Conservation (phyloP, 1,284 basidiomycete genomes). For the Boletus sp. region DNA sequence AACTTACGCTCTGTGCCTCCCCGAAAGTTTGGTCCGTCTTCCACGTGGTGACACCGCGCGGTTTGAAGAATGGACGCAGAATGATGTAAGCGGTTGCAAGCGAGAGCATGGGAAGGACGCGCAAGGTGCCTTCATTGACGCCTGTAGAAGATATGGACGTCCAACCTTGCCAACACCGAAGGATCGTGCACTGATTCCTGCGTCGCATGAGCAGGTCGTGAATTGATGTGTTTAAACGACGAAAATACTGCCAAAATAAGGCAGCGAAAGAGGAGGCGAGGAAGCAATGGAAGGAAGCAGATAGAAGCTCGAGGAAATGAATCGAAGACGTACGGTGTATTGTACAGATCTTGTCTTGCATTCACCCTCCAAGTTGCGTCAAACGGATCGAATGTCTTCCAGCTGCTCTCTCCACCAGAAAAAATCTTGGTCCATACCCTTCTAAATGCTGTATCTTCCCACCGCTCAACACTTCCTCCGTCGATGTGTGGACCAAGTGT, state of each 20-base stretch:
- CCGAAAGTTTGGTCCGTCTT: background rate
- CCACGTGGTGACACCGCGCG: constrained; percentile 3
- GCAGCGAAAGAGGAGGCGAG: background rate
- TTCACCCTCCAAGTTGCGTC: constrained; percentile 50
- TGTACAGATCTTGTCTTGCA: constrained; percentile 59
- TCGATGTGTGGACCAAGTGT: constrained; percentile 74
- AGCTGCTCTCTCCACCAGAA: constrained; percentile 40
- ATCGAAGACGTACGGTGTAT: constrained; percentile 41
- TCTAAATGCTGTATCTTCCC: constrained; percentile 72
- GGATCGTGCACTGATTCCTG: constrained; percentile 68
- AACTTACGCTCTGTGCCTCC: background rate
- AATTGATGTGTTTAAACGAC: background rate
- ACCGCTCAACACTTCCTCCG: constrained; percentile 72
- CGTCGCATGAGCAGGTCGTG: background rate
- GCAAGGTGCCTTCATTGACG: constrained; percentile 65
- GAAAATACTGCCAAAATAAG: background rate
- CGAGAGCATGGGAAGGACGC: constrained; percentile 55
- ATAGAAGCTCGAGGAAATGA: background rate
- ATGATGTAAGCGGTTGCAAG: constrained; percentile 68
- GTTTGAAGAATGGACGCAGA: constrained; percentile 74
- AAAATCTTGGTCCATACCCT: constrained; percentile 57
- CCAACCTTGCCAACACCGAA: constrained; percentile 81
- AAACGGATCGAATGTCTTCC: constrained; percentile 61
- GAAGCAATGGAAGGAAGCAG: background rate
- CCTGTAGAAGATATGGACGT: constrained; percentile 63